Conservation (phyloP, 2,329 filamentous ascomycete genomes). For the Verticillium tricorpus region DNA sequence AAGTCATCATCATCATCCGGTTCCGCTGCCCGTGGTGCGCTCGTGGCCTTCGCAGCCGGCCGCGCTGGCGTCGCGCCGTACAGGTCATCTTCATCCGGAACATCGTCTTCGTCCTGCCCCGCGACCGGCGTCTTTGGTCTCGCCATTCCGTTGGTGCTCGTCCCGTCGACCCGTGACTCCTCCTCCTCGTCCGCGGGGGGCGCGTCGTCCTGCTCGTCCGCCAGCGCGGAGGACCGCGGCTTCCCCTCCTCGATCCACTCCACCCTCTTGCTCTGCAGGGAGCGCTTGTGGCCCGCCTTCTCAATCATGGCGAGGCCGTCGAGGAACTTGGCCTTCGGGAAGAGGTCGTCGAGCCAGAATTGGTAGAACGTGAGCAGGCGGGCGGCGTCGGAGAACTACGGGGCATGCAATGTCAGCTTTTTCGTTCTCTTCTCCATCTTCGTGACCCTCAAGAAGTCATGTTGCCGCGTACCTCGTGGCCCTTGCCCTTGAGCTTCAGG, state of each 20-base stretch:
- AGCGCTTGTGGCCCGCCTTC: constrained; percentile 83
- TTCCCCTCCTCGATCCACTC: constrained; percentile 81
- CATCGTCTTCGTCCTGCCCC: not conserved
- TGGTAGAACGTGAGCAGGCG: constrained; percentile 87
- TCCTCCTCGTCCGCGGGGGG: constrained; percentile 11
- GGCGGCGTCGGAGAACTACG: constrained; percentile 76
- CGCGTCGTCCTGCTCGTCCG: constrained; percentile 24
- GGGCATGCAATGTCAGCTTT: not conserved
- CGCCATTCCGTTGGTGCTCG: constrained; percentile 19
- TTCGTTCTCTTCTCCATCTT: too few species aligned
- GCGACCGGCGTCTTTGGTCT: constrained; percentile 24
- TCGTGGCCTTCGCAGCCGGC: constrained; percentile 8
- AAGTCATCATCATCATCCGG: constrained; percentile 34
- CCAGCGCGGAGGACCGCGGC: constrained; percentile 36
- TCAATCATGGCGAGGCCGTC: constrained; percentile 89
- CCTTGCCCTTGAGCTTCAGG: constrained; percentile 84
- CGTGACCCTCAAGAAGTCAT: not conserved
- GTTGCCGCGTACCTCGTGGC: constrained; percentile 65
- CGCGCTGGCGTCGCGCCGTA: constrained; percentile 51
- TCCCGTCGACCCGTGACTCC: not conserved
- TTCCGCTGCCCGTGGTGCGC: constrained; percentile 5
- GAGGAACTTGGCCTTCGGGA: constrained; percentile 88
- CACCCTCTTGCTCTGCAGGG: constrained; percentile 67
- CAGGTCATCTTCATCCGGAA: constrained; percentile 42
- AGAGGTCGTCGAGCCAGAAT: constrained; percentile 93